These are phyloP conservation scores for Cutaneotrichosporon cutaneum DNA, from an alignment of 1,284 basidiomycete genomes.

Conservation along the genomic window DNA sequence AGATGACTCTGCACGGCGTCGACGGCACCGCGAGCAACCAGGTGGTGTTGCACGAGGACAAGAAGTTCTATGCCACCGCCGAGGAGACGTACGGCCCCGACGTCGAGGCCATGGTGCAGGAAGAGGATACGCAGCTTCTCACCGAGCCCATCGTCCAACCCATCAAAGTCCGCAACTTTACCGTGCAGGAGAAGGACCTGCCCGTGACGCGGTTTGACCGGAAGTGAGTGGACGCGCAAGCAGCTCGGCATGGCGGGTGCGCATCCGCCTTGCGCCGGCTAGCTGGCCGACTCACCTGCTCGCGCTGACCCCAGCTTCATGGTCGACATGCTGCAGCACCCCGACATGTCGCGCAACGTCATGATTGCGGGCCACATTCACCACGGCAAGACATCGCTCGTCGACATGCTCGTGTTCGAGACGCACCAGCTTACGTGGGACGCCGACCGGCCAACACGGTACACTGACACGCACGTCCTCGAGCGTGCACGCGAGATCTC, in stretches of 20 bases:
- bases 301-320: conserved; percentile 65
- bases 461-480: conserved; percentile 92
- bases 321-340: conserved; percentile 85
- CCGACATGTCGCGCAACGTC: conserved; percentile 93
- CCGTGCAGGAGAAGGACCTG: conserved; percentile 86
- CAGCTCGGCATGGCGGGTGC: no score
- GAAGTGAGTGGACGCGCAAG: conserved; percentile 72
- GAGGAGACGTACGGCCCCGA: conserved; percentile 88
- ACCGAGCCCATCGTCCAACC: conserved; percentile 95
- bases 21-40: conserved; percentile 62
- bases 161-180: conserved; percentile 88
- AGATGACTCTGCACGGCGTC: conserved; percentile 48
- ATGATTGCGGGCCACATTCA: conserved; percentile 93
- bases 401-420: conserved; percentile 97
- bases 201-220: conserved; percentile 92
- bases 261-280: no score
- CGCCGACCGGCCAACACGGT: conserved; percentile 82
- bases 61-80: conserved; percentile 95
- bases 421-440: conserved; percentile 95
- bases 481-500: conserved; percentile 88
- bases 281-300: no score
- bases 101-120: conserved; percentile 95
- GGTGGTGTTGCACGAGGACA: conserved; percentile 92
- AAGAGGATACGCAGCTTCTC: conserved; percentile 95
- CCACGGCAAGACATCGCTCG: conserved; percentile 93